Percentiles rank a stretch among this genome's conserved stretches.
Evolutionary conservation across 1,139 yeast genomes (phyloP).

Genomic region (Meyerozyma sp.): DNA sequence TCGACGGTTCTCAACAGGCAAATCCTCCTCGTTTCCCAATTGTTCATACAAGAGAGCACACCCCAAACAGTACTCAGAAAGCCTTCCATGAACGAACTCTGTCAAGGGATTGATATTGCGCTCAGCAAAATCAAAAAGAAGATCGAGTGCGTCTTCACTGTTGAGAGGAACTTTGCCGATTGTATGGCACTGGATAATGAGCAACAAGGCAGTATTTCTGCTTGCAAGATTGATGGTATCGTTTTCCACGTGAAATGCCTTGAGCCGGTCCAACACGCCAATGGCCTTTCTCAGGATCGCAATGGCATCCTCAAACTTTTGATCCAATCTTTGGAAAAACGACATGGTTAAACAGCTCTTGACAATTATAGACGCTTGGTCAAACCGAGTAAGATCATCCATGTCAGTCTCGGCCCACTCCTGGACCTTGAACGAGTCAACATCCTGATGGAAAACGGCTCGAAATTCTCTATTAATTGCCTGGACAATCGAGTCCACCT

Average conservation of each 20-base stretch:
- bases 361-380: not conserved
- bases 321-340: not conserved
- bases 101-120: not conserved
- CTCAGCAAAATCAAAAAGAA: not conserved
- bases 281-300: not conserved
- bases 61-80: not conserved
- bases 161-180: not conserved
- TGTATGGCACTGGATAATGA: not conserved
- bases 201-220: not conserved
- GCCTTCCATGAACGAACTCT: not conserved
- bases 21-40: not conserved
- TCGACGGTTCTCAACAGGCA: not conserved
- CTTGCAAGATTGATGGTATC: not conserved
- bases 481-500: not conserved
- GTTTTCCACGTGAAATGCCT: not conserved
- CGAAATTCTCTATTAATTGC: not conserved
- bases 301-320: not conserved
- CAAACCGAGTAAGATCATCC: not conserved
- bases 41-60: not conserved
- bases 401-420: not conserved
- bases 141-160: not conserved
- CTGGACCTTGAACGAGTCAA: not conserved
- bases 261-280: not conserved
- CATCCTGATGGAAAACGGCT: not conserved
- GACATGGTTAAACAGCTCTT: not conserved